A percentile compares a stretch with the other conserved stretches of the same genome.
phyloP scores from a whole-genome alignment of 2,329 filamentous ascomycete genomes.

The Coniella vitis region DNA sequence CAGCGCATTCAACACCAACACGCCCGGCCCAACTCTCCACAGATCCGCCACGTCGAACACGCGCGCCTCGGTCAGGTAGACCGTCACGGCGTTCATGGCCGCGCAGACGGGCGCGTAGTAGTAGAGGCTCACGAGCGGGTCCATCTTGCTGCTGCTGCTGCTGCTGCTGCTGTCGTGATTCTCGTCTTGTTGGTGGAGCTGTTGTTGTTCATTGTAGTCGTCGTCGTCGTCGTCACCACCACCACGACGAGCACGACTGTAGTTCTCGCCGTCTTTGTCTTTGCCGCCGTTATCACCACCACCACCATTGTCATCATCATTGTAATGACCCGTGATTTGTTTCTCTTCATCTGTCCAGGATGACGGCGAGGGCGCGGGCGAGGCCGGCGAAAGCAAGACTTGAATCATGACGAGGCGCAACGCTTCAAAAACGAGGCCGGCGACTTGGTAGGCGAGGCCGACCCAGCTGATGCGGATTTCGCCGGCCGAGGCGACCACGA shows the following conservation, averaged over 20 bases:
- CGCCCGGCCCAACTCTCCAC: conserved; percentile 55
- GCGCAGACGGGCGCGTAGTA: conserved; percentile 85
- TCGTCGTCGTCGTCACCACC: too few relatives aligned
- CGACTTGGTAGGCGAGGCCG: conserved; percentile 63
- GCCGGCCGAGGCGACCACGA: conserved; percentile 48
- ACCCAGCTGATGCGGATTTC: conserved; percentile 63
- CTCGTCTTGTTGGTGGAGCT: too few relatives aligned
- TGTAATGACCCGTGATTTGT: too few relatives aligned
- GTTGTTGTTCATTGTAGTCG: too few relatives aligned
- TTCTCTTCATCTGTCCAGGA: too few relatives aligned
- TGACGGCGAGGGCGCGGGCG: too few relatives aligned
- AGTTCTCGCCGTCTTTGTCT: too few relatives aligned
- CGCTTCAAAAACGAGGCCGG: conserved; percentile 74
- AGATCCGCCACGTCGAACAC: conserved; percentile 60
- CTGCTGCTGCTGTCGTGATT: conserved; percentile 51
- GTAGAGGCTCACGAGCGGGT: conserved; percentile 80
- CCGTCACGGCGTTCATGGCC: conserved; percentile 68
- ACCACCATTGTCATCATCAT: too few relatives aligned
- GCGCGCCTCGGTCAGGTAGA: conserved; percentile 62
- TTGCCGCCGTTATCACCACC: too few relatives aligned
- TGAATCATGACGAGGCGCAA: conserved; percentile 80
- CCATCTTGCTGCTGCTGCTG: conserved; percentile 77
- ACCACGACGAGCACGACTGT: too few relatives aligned
- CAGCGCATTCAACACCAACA: conserved; percentile 61
- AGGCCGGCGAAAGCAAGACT: conserved; percentile 56